Percentiles rank a stretch among this genome's conserved stretches.
These are phyloP conservation scores for Dendrobium catenatum DNA, from an alignment of 106 monocot genomes.

Conservation along the genomic window DNA sequence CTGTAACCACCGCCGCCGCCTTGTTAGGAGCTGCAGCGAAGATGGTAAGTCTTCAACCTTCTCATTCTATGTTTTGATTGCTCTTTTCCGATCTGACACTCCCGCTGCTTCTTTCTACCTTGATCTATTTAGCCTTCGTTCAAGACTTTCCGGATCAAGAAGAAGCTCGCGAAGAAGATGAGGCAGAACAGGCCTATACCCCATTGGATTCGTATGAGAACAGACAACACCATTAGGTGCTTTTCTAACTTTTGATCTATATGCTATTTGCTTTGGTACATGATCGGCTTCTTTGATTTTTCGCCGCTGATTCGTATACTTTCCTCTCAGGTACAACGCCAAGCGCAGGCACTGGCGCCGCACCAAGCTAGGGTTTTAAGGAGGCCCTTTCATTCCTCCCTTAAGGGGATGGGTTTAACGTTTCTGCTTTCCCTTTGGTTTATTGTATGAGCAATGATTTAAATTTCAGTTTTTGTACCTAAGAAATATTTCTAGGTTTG, in stretches of 20 bases:
- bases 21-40: not conserved
- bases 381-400: not conserved
- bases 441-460: not conserved
- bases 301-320: not conserved
- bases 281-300: not conserved
- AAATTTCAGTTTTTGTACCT: not conserved
- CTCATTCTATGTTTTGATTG: not conserved
- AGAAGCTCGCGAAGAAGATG: slow-evolving; percentile 91
- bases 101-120: not conserved
- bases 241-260: not conserved
- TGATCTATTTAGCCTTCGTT: slow-evolving; percentile 46
- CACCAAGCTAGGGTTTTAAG: slow-evolving; percentile 72
- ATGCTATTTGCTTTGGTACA: not conserved
- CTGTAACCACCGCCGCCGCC: not conserved
- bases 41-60: not conserved
- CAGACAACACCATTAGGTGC: slow-evolving; percentile 70
- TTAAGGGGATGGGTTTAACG: not conserved
- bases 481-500: not conserved
- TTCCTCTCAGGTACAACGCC: slow-evolving; percentile 58
- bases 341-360: slow-evolving; percentile 98
- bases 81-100: not conserved
- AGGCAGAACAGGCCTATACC: slow-evolving; percentile 74
- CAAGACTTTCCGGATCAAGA: slow-evolving; percentile 74
- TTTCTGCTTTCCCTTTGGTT: not conserved
- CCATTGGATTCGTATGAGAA: slow-evolving; percentile 72